Evolutionary conservation across 345 rosid genomes (phyloP), one percentile per base, ranked within the genome.

Genomic region (Salix arbutifolia): DNA sequence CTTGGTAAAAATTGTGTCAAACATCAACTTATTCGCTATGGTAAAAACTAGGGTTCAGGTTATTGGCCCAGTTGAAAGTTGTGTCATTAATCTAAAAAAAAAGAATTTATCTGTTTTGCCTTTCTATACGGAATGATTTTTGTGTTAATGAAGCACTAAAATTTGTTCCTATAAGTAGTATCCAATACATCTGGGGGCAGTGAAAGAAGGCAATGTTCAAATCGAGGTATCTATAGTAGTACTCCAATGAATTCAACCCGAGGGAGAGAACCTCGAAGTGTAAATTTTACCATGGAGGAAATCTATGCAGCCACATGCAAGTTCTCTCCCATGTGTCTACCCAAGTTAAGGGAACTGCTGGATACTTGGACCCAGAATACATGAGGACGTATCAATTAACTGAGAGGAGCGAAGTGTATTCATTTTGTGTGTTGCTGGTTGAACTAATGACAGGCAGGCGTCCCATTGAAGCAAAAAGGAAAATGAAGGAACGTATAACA

Each of bases 291-390:
- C 8, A 81, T 91, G 76, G 88, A 87, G 30, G 91, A 91, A 67
- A 90, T 95, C 80, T 77, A 53, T 77, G 84, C 76, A 62, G 97
- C 97, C 9, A 93, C 98, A 6, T 85, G 84, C 82, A 90, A 90
- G 76, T 95, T 95, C 84, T 90, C 93, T 37, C 99, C 28, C 97
- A 92, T 83, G 94, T 93, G 67, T 96, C 97, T 3, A 96, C 99
- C 42, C 99, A 96, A 87, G 96, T 96, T 72, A 96, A 93, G 87
- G 99, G 97, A 84, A 96, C 98, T 7, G 99, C 93, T 1, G 98
- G 99, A 67, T 96, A 96, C 85, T 79, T 96, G 75, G 99, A 96
- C 67, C 97, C 97, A 0, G 98, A 96, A 76, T 96, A 96, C 86
- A 79, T 96, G 25, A 88, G 81, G 73, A 93, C 99, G 35, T 91